Base-by-base conservation (phyloP, 2,329 filamentous ascomycete species). In the Lachnellula occidentalis region DNA sequence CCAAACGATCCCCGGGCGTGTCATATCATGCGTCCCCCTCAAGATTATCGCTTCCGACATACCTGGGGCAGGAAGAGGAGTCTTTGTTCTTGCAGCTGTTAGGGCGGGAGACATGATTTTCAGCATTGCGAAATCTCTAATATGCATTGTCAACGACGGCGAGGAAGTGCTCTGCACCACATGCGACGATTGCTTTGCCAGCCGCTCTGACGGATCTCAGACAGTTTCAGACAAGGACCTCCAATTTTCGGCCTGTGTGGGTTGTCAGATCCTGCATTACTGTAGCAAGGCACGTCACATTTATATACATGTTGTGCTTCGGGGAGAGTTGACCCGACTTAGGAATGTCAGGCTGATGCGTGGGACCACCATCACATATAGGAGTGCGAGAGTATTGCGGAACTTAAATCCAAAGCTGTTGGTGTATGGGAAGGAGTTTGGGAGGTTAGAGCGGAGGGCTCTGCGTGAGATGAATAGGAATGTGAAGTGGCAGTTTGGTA, bases 51-150 rank as follows among this genome's bases (percentile, higher is more conserved):
- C 17, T 14, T 56, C 54, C 7, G 27, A 24, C 2, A 53, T 53
- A n/a, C 46, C 47, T 2, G 42, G 42, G 17, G 54, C 50, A 6
- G 54, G 50, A 7, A 31, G 54, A 17, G 54, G 54, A 15, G 4
- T 56, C 5, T 53, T 53, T 27, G 39, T 47, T 9, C 12, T 27
- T 5, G 41, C 47, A 15, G 11, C 22, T 15, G 24, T 53, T 1
- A 34, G 34, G 27, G 15, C 46, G 11, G 41, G 47, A 39, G 34
- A 22, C 8, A 11, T 50, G 12, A 22, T 56, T 6, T 56, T 53
- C 21, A 45, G 43, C 17, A 24, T 56, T 21, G 31, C 46, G 1
- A 41, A 52, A 21, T 45, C 41, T 2, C 34, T 53, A 5, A 22
- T 50, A 34, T 53, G 50, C 15, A 50, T 49, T 24, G 54, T 53